Evolutionary conservation across 768 basidiomycete genomes (phyloP), one percentile per base, ranked within the genome.

Genomic region (Phylloporus rhodoxanthus): DNA sequence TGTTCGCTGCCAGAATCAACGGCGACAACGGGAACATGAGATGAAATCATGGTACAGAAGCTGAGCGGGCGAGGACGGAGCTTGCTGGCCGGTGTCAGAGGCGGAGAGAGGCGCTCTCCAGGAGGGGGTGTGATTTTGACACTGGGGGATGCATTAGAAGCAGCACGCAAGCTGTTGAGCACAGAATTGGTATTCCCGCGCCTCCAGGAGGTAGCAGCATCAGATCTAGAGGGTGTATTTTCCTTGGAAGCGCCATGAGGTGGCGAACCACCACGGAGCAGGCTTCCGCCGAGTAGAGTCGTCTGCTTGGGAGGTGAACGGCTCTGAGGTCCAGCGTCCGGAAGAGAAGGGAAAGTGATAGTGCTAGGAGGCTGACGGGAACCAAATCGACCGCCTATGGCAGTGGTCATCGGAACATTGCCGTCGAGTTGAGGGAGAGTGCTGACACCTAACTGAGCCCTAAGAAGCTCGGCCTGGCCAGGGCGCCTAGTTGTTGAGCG

Each of bases 141-240:
- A 45, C 72, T 76, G 17, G 84, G 83, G 6, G 84, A 83, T 37
- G 57, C 50, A 51, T 68, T 47, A 33, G 84, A 77, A 25, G 75
- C 72, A 26, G 77, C 68, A 48, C 84, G 81, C 57, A 85, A 78
- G 36, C 80, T 82, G 53, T 74, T 81, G 43, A 88, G 74, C 15
- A 83, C 80, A 11, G 85, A 88, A 65, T 87, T 85, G 25, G 79
- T 64, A 25, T 66, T 82, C 37, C 80, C 79, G 45, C 90, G 85
- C 63, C 90, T 79, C 90, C 90, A 92, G 45, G 86, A 89, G 32
- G 80, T 72, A 43, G 80, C 87, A 29, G 79, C 70, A 61, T 92
- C 89, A 2, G 89, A 90, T 68, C 88, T 91, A 63, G 88, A 90
- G n/a, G 83, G 80, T 5, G 68, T 60, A 38, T 25, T 53, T 20